Conservation (phyloP, 1,139 yeast species). For the Saccharomyces uvarum region DNA sequence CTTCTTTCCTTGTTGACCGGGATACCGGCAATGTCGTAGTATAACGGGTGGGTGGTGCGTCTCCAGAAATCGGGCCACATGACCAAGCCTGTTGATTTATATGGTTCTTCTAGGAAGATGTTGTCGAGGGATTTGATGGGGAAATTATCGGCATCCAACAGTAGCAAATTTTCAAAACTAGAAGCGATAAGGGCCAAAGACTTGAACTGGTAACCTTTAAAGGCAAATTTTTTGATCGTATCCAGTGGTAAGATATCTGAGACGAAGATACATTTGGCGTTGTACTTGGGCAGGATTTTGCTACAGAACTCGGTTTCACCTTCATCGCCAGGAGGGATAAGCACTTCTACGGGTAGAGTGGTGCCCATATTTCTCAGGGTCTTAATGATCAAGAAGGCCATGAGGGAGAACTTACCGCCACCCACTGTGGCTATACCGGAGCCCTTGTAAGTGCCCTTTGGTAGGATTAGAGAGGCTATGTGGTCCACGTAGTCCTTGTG, state of each 20-base stretch:
- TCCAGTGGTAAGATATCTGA: conserved; percentile 49
- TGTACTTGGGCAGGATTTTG: conserved; percentile 52
- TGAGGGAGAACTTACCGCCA: conserved; percentile 72
- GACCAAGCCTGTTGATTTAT: conserved; percentile 49
- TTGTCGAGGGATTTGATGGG: conserved; percentile 53
- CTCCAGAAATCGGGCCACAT: conserved; percentile 85
- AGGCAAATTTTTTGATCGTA: conserved; percentile 39
- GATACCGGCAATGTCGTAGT: conserved; percentile 56
- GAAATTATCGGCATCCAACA: conserved; percentile 70
- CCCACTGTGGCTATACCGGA: conserved; percentile 78
- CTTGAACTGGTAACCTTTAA: conserved; percentile 74
- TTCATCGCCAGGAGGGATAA: conserved; percentile 58
- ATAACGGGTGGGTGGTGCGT: conserved; percentile 61
- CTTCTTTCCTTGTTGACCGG: conserved; percentile 36
- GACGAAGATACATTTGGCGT: conserved; percentile 62
- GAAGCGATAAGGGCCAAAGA: conserved; percentile 67
- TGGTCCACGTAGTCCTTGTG: conserved; percentile 48
- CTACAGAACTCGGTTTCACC: conserved; percentile 65
- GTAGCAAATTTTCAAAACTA: conserved; percentile 66
- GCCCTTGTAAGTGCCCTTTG: conserved; percentile 48
- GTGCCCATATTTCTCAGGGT: conserved; percentile 58
- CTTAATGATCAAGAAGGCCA: conserved; percentile 58
- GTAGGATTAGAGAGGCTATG: conserved; percentile 40
- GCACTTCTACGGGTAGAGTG: conserved; percentile 65
- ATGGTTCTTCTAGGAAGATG: conserved; percentile 50